phyloP scores from a whole-genome alignment of 78 protist species.

The Diacronema lutheri region DNA sequence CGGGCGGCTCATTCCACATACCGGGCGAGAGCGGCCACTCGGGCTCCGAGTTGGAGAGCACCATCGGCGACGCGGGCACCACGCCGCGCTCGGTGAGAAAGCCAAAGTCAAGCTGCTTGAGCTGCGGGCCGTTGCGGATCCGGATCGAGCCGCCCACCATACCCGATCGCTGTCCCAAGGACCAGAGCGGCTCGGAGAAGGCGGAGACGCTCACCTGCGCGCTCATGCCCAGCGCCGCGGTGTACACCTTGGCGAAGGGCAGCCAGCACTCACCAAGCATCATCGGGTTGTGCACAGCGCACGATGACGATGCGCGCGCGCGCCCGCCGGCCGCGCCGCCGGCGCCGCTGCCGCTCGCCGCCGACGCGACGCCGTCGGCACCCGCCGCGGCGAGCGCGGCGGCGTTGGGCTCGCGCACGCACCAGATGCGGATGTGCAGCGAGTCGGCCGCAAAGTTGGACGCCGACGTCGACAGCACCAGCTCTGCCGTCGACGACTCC shows the following conservation, averaged over 20 bases:
- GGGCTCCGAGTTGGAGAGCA: not conserved
- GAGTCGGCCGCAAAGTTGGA: too few relatives aligned
- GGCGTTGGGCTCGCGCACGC: too few relatives aligned
- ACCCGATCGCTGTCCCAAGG: not conserved
- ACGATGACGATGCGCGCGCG: too few relatives aligned
- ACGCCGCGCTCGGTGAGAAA: not conserved
- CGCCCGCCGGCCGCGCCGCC: too few relatives aligned
- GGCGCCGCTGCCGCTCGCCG: too few relatives aligned
- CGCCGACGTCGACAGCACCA: too few relatives aligned
- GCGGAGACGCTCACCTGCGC: not conserved
- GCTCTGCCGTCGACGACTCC: too few relatives aligned
- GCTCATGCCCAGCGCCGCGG: not conserved
- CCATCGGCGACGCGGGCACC: not conserved
- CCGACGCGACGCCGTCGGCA: too few relatives aligned
- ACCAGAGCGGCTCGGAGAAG: not conserved
- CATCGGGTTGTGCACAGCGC: too few relatives aligned
- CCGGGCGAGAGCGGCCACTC: not conserved
- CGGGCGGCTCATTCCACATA: not conserved
- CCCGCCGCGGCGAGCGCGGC: too few relatives aligned
- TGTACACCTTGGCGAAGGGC: not conserved
- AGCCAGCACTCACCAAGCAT: conserved; percentile 5
- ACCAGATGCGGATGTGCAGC: too few relatives aligned
- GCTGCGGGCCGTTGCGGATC: not conserved
- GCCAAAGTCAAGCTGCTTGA: not conserved
- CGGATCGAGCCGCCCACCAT: not conserved